Evolutionary conservation across 192 early-diverging fungal genomes (phyloP).

Genomic region (Podila clonocystis): DNA sequence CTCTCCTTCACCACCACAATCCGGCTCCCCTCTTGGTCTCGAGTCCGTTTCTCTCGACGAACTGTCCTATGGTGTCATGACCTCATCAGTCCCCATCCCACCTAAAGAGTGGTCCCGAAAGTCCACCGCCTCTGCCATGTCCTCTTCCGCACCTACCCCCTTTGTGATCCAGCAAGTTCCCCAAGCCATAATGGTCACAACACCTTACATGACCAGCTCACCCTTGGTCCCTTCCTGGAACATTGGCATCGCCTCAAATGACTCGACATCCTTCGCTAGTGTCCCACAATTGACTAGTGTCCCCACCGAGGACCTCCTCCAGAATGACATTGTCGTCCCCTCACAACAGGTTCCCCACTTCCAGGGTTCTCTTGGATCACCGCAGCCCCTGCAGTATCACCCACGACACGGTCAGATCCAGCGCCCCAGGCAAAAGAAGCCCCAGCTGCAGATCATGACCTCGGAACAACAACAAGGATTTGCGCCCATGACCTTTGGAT

Average conservation of each 20-base stretch:
- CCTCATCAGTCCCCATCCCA: neutral
- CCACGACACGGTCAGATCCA: constrained; percentile 31
- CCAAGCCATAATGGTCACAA: neutral
- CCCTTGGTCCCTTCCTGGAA: neutral
- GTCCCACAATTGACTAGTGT: neutral
- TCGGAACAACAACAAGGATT: neutral
- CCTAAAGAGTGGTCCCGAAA: neutral
- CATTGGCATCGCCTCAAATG: neutral
- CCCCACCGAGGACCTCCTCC: neutral
- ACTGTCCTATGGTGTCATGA: neutral
- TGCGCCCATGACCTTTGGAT: neutral
- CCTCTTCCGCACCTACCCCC: neutral
- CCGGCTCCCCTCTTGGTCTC: neutral
- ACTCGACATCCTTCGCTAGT: neutral
- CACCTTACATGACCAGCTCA: neutral
- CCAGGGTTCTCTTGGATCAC: neutral
- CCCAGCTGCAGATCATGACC: constrained; percentile 23
- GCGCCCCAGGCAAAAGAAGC: constrained; percentile 21
- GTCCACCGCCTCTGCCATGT: neutral
- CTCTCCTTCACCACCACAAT: neutral
- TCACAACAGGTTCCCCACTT: neutral
- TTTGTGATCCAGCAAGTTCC: neutral
- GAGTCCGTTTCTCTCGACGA: constrained; percentile 1
- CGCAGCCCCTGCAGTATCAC: constrained; percentile 27
- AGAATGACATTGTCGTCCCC: neutral